Evolutionary conservation across 2,329 filamentous ascomycete species (phyloP), one percentile per base, ranked within the genome.

Genomic region (Paecilomyces variotii): DNA sequence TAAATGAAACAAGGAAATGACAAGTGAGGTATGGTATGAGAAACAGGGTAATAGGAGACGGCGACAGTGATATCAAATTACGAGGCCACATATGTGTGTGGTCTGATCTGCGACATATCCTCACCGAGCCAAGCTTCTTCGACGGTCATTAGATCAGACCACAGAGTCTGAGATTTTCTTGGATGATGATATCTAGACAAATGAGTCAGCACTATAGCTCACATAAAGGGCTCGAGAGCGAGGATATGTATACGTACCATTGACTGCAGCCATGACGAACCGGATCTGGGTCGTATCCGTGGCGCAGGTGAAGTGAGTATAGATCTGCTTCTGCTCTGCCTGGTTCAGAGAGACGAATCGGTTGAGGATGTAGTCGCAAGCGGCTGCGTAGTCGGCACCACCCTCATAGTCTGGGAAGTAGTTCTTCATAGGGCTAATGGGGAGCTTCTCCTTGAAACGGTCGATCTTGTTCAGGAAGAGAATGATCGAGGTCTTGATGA

Each of bases 221-320:
- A 6, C 6, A 25, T 11, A 56, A 32, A 32, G 30, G 39, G 6
- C 3, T 61, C 49, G 57, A 64, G 49, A 26, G 39, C 7, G 14
- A 50, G 2, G 51, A 6, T 57, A 28, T 35, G 12, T 28, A 57
- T 30, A 74, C 87, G 71, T 83, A 96, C 92, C 92, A 79, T 99
- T 99, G 72, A 99, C 94, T 67, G 94, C 94, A 62, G 93, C 92
- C 94, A 99, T 99, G 78, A 99, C 94, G 82, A 99, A 97, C 72
- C 94, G 88, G 70, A 99, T 99, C 78, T 99, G 94, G 70, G 94
- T 97, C 32, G 94, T 99, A 74, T 99, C 94, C 54, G 94, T 99
- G 61, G 94, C 94, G 75, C 94, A 97, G 55, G 94, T 99, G 79
- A 99, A 99, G 78, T 97, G 94, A 60, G 94, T 99, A 83, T 99